Evolutionary conservation across 1,139 yeast genomes (phyloP), one percentile per base, ranked within the genome.

Genomic region (Yamadazyma sp.): DNA sequence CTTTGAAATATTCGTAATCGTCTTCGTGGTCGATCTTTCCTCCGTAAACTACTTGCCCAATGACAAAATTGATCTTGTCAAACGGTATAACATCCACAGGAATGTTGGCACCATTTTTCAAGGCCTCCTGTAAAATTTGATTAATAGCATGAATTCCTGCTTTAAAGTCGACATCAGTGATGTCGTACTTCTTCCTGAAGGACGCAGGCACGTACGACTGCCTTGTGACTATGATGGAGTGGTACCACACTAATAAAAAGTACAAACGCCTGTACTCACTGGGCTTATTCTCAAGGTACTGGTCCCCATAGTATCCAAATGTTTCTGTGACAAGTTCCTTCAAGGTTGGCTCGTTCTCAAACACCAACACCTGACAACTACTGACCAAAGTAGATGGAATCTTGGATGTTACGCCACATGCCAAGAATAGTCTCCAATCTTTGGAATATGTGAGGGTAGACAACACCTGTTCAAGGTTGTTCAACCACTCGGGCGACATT

Each of bases 81-180:
- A 89, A 86, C 2, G 86, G 83, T 34, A 82, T 62, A 1, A 41
- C 16, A 1, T 66, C 70, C 0, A 82, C 80, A 1, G 78, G 51
- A 12, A 78, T 51, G 43, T 76, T 74, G 21, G 25, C 34, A 2
- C 51, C 54, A 2, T 50, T 48, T 2, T 57, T 33, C 29, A 31
- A 46, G 13, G 57, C 45, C 9, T 54, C 51, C 5, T 51, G 51
- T 31, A 77, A 50, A 16, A 74, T 58, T 30, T 63, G 57, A 29
- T 69, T 70, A 23, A 84, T 57, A 3, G 79, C 66, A 35, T 52
- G 55, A 10, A 67, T 47, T 1, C 78, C 82, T 26, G 78, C 68
- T n/a, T 66, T 64, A 43, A 83, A 75, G 54, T 89, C 96, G n/a
- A 82, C 63, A 43, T 86, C 88, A 52, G 79, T 85, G 50, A 88